Percentiles rank a stretch among this genome's conserved stretches.
These are phyloP conservation scores for Xerocomus spinulosus DNA, from an alignment of 768 basidiomycete species.

Conservation along the genomic window DNA sequence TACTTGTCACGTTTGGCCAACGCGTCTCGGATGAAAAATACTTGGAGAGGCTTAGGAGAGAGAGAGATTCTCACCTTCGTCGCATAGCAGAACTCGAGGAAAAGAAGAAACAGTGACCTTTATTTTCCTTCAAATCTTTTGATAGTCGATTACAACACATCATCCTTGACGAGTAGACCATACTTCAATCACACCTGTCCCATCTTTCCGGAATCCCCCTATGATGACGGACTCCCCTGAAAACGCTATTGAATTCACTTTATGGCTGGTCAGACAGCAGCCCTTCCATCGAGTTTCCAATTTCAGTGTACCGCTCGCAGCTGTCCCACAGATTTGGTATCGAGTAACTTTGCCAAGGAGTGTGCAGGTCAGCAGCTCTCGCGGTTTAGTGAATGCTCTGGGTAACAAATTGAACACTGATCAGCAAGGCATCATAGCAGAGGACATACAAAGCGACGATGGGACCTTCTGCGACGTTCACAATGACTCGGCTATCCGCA, in stretches of 20 bases:
- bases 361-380: conserved; percentile 51
- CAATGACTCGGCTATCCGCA: conserved; percentile 38
- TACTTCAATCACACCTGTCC: conserved; percentile 60
- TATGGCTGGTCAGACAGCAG: conserved; percentile 42
- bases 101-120: conserved; percentile 33
- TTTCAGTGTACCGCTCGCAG: conserved; percentile 34
- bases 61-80: conserved; percentile 50
- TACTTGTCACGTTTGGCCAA: conserved; percentile 32
- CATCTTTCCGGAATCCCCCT: conserved; percentile 56
- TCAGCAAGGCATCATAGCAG: neutral
- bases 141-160: neutral
- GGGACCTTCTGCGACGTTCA: conserved; percentile 66
- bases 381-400: conserved; percentile 49
- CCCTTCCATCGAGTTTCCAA: conserved; percentile 45
- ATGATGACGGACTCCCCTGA: conserved; percentile 48
- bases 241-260: conserved; percentile 60
- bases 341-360: conserved; percentile 55
- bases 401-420: neutral
- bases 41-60: conserved; percentile 50
- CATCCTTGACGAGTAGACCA: conserved; percentile 35
- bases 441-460: conserved; percentile 60
- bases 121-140: neutral
- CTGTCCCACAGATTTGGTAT: conserved; percentile 42
- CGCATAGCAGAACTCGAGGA: conserved; percentile 51
- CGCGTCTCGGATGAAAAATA: conserved; percentile 73